These are phyloP conservation scores for Ormosia semicastrata DNA, from an alignment of 306 rosid species.

Conservation along the genomic window DNA sequence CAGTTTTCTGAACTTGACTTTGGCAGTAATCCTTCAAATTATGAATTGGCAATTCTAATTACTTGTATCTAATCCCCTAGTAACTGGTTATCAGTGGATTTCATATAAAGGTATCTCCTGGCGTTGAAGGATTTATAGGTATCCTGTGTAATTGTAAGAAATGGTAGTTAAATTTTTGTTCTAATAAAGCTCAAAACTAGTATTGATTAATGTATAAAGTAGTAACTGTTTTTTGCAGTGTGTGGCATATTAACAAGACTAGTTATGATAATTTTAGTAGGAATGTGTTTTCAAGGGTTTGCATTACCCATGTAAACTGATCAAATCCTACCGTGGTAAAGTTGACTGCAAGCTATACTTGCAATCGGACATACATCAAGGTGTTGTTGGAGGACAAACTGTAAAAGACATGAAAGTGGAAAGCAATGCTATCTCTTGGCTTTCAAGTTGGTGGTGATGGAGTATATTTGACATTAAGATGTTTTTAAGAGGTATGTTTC, in stretches of 20 bases:
- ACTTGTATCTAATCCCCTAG: neutral
- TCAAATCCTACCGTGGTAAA: neutral
- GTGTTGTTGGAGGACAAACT: slow-evolving; percentile 2
- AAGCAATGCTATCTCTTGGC: slow-evolving; percentile 4
- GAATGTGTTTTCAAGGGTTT: neutral
- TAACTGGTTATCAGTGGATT: neutral
- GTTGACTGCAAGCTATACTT: neutral
- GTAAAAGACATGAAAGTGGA: neutral
- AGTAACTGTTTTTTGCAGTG: neutral
- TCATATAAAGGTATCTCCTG: neutral
- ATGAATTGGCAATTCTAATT: neutral
- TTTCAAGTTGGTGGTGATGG: neutral
- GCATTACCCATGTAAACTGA: neutral
- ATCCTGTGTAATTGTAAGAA: neutral
- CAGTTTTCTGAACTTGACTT: slow-evolving; percentile 1
- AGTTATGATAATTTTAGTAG: neutral
- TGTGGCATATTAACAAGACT: neutral
- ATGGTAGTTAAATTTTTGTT: neutral
- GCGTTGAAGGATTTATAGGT: neutral
- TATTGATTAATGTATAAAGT: neutral
- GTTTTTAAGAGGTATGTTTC: neutral
- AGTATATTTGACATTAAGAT: neutral
- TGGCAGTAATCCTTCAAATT: neutral
- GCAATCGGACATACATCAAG: neutral
- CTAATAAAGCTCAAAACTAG: neutral